Percentiles rank a stretch among this genome's conserved stretches.
Evolutionary conservation across 1,139 yeast genomes (phyloP).

Genomic region (Hyphopichia khmerensis): DNA sequence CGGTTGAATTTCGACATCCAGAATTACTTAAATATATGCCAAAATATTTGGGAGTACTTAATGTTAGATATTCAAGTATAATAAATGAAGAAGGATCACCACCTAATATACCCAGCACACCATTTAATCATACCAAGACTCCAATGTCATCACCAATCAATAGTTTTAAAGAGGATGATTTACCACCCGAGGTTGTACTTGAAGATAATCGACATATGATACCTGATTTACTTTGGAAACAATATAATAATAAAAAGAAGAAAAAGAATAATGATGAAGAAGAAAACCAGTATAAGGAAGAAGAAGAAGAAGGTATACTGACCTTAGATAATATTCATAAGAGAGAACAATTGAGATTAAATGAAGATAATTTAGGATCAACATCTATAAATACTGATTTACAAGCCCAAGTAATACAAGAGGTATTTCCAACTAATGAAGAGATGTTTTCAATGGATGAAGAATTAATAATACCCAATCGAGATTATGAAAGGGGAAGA

Average conservation of each 20-base stretch:
- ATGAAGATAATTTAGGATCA: slow-evolving; percentile 20
- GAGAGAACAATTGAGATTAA: not conserved
- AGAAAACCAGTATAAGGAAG: too few relatives aligned
- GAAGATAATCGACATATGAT: slow-evolving; percentile 89
- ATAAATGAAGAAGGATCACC: slow-evolving; percentile 24
- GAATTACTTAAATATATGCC: slow-evolving; percentile 87
- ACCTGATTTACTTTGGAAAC: slow-evolving; percentile 72
- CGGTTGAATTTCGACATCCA: slow-evolving; percentile 73
- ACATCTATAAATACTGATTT: slow-evolving; percentile 39
- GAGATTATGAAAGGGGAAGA: slow-evolving; percentile 2
- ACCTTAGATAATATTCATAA: not conserved
- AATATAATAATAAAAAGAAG: too few relatives aligned
- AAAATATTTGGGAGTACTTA: slow-evolving; percentile 86
- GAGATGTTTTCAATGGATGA: slow-evolving; percentile 39
- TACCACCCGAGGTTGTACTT: slow-evolving; percentile 76
- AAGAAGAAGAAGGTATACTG: too few relatives aligned
- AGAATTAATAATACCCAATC: slow-evolving; percentile 8
- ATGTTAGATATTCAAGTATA: slow-evolving; percentile 73
- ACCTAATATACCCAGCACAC: not conserved
- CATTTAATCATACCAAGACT: not conserved
- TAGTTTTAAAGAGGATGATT: slow-evolving; percentile 10
- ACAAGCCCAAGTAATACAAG: slow-evolving; percentile 40
- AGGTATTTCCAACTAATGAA: slow-evolving; percentile 34
- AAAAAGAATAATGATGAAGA: too few relatives aligned
- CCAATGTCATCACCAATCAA: slow-evolving; percentile 1